phyloP scores from a whole-genome alignment of 805 yeast genomes.

The Ogataea wickerhamii region DNA sequence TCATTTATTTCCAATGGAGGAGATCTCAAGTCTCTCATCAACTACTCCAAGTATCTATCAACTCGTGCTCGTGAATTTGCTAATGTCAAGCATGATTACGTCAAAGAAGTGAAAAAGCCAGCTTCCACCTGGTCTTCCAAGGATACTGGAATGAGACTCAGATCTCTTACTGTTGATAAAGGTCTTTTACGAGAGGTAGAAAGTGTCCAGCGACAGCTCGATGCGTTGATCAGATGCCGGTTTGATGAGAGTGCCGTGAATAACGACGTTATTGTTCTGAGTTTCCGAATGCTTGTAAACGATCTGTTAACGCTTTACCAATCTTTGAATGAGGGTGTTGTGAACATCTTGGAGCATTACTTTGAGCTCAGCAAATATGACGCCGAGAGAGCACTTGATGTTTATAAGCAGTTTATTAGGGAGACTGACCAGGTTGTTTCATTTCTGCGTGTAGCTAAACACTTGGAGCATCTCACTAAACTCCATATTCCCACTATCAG shows the following conservation, averaged over 20 bases:
- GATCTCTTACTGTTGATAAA: constrained; percentile 62
- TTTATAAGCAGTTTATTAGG: constrained; percentile 81
- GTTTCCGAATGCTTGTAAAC: constrained; percentile 84
- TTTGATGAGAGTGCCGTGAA: constrained; percentile 76
- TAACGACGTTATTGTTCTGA: constrained; percentile 79
- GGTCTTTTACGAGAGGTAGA: constrained; percentile 84
- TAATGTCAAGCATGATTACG: constrained; percentile 68
- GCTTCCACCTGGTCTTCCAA: constrained; percentile 34
- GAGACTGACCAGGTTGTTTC: constrained; percentile 85
- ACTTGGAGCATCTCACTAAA: constrained; percentile 80
- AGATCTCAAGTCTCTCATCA: constrained; percentile 54
- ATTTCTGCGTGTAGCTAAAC: constrained; percentile 85
- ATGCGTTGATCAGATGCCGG: constrained; percentile 66
- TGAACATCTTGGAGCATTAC: constrained; percentile 87
- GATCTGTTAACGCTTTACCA: constrained; percentile 86
- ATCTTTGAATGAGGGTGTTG: constrained; percentile 91
- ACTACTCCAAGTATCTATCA: constrained; percentile 69
- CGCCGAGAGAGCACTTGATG: constrained; percentile 80
- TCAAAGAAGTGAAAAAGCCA: constrained; percentile 53
- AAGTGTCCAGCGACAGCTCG: constrained; percentile 79
- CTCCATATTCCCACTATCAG: constrained; percentile 92
- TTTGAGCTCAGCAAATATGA: constrained; percentile 86
- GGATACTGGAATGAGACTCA: constrained; percentile 55
- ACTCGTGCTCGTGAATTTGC: constrained; percentile 67
- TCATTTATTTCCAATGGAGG: constrained; percentile 34